phyloP scores from a whole-genome alignment of 1,284 basidiomycete species.

The Violaceomyces palustris region DNA sequence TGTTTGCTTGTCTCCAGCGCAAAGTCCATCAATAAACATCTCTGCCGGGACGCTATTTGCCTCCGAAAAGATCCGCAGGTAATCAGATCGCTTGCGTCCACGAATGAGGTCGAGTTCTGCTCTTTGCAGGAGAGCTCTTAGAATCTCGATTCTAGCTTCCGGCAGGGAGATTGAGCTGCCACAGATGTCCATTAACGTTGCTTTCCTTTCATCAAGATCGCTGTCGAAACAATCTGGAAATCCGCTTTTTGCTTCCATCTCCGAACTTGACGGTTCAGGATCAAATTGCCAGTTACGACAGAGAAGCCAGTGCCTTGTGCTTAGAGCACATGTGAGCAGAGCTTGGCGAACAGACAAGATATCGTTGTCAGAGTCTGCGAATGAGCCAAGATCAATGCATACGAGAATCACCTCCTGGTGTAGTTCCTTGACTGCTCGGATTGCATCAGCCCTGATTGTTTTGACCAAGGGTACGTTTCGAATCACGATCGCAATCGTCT shows the following conservation, averaged over 20 bases:
- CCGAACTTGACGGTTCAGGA: no score
- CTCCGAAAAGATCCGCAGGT: slow-evolving; percentile 3
- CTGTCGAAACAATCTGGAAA: no score
- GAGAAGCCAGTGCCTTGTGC: no score
- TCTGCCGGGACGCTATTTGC: neutral
- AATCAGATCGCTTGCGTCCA: slow-evolving; percentile 1
- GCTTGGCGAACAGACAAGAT: no score
- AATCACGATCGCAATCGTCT: neutral
- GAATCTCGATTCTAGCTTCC: slow-evolving; percentile 19
- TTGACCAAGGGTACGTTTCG: neutral
- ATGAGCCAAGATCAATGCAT: slow-evolving; percentile 10
- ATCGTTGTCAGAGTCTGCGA: no score
- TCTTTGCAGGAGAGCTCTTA: slow-evolving; percentile 18
- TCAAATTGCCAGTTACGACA: no score
- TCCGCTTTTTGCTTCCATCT: no score
- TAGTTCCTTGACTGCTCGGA: slow-evolving; percentile 17
- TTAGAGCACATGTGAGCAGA: no score
- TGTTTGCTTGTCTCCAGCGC: neutral
- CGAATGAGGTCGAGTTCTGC: slow-evolving; percentile 19
- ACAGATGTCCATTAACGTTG: no score
- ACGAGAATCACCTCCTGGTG: slow-evolving; percentile 14
- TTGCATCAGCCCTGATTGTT: slow-evolving; percentile 10
- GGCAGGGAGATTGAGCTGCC: no score
- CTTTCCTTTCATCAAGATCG: no score
- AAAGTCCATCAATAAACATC: neutral